phyloP scores from a whole-genome alignment of 2,329 filamentous ascomycete genomes.

The Curvularia sp. region DNA sequence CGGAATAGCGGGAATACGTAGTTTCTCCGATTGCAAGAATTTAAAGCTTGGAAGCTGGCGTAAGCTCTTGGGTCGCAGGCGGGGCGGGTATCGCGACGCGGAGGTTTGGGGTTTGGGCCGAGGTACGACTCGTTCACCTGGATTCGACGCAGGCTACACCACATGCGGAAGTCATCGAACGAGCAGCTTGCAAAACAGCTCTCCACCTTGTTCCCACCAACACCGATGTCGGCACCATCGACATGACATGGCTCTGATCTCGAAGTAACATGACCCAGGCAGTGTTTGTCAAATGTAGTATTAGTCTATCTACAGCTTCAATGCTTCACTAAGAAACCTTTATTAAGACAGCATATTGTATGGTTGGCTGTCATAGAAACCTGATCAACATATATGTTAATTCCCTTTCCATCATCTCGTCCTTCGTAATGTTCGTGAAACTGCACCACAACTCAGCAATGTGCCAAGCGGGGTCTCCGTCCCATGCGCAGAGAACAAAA shows the following conservation, averaged over 20 bases:
- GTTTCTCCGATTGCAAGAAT: neutral
- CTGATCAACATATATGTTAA: constrained; percentile 21
- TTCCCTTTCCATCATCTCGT: constrained; percentile 19
- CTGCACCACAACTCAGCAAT: constrained; percentile 12
- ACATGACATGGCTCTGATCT: neutral
- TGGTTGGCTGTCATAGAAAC: constrained; percentile 13
- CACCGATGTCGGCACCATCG: constrained; percentile 6
- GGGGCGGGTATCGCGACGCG: constrained; percentile 38
- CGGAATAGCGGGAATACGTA: neutral
- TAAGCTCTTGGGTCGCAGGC: constrained; percentile 27
- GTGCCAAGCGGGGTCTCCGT: constrained; percentile 10
- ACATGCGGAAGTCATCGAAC: constrained; percentile 8
- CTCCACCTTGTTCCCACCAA: neutral
- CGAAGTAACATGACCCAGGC: neutral
- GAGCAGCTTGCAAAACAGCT: neutral
- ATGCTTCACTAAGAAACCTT: constrained; percentile 14
- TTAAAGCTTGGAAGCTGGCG: constrained; percentile 10
- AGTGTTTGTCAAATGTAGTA: constrained; percentile 9
- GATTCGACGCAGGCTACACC: constrained; percentile 20
- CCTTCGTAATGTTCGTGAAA: constrained; percentile 25
- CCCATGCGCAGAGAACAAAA: constrained; percentile 29
- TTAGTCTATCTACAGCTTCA: constrained; percentile 27
- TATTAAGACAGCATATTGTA: constrained; percentile 22
- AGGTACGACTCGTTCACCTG: constrained; percentile 39
- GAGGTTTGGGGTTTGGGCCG: constrained; percentile 40